Conservation (phyloP, 352 stramenopile genomes). For the Pseudoperonospora humuli region DNA sequence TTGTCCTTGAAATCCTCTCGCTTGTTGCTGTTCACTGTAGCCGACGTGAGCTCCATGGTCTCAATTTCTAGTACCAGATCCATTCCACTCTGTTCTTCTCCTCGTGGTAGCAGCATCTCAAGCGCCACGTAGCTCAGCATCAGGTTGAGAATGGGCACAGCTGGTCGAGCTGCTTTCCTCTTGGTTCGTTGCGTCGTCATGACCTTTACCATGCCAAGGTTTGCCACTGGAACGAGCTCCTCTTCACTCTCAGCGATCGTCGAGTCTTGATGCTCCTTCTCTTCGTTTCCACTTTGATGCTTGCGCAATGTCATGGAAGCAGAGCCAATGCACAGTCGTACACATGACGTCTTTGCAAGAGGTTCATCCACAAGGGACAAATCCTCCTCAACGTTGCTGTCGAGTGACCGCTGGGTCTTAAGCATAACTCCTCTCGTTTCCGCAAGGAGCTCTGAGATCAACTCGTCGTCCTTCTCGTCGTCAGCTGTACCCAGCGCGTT, state of each 20-base stretch:
- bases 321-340: constrained; percentile 52
- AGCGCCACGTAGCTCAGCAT: constrained; percentile 44
- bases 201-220: constrained; percentile 73
- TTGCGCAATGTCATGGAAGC: constrained; percentile 58
- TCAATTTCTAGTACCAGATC: constrained; percentile 75
- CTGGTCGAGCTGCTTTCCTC: constrained; percentile 47
- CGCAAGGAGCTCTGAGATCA: constrained; percentile 59
- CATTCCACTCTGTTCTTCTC: constrained; percentile 17
- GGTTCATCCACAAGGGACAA: constrained; percentile 9
- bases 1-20: constrained; percentile 24
- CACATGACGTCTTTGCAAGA: constrained; percentile 29
- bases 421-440: constrained; percentile 51
- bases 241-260: constrained; percentile 16
- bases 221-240: constrained; percentile 73
- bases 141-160: constrained; percentile 47
- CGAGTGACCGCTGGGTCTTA: constrained; percentile 16
- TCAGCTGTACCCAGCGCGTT: constrained; percentile 40
- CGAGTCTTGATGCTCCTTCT: constrained; percentile 7
- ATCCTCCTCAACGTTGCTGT: constrained; percentile 11
- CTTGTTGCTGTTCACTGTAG: constrained; percentile 15
- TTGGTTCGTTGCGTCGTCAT: constrained; percentile 29
- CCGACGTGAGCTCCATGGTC: constrained; percentile 41
- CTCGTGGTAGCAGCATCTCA: constrained; percentile 32
- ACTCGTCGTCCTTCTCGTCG: constrained; percentile 54
- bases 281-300: constrained; percentile 26